A percentile compares a stretch with the other conserved stretches of the same genome.
Evolutionary conservation across 169 alveolate species (phyloP).

Genomic region (Plasmodium relictum): DNA sequence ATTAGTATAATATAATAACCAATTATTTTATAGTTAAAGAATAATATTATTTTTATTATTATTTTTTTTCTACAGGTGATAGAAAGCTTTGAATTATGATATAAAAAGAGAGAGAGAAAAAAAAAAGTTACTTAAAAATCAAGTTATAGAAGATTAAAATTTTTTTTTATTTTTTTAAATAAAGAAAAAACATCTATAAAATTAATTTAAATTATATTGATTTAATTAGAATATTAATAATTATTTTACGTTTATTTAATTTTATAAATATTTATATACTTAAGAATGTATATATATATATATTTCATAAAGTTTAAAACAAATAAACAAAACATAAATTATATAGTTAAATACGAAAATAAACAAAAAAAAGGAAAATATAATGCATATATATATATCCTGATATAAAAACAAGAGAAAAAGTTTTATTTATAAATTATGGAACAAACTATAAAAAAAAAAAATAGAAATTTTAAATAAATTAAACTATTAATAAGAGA

Average conservation of each 20-base stretch:
- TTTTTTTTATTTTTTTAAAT: slow-evolving; percentile 4
- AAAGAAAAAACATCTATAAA: not conserved
- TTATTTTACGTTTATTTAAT: slow-evolving; percentile 12
- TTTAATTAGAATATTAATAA: not conserved
- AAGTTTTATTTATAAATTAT: not conserved
- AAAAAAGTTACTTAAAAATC: not conserved
- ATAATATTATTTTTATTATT: slow-evolving; percentile 11
- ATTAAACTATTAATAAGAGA: not conserved
- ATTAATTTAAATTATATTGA: slow-evolving; percentile 24
- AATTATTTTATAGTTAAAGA: too few species aligned
- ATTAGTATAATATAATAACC: not conserved
- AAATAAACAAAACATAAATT: not conserved
- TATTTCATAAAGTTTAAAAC: not conserved
- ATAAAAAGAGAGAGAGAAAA: not conserved
- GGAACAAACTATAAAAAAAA: not conserved
- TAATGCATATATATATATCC: not conserved
- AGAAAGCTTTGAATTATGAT: slow-evolving; percentile 33
- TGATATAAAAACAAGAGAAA: not conserved
- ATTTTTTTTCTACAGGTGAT: slow-evolving; percentile 14
- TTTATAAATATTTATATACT: slow-evolving; percentile 20
- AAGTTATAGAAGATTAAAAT: slow-evolving; percentile 3
- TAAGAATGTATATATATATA: not conserved
- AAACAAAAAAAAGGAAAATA: too few species aligned
- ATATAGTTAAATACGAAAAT: not conserved
- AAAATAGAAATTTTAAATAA: not conserved